Conservation (phyloP, 73 alveolate species). For the Symbiodinium natans region DNA sequence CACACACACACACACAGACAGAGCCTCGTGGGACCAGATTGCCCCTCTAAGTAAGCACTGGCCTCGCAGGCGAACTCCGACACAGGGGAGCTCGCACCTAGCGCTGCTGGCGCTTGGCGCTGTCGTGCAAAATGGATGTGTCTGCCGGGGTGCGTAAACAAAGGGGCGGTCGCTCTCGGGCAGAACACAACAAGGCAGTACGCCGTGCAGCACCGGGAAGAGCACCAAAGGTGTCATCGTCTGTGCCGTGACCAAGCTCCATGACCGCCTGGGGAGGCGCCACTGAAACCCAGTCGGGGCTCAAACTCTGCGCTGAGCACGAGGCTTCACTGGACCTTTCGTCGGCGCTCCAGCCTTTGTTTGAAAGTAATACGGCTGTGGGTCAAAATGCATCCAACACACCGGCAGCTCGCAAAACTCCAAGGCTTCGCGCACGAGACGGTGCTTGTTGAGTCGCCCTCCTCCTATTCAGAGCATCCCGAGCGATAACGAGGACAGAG, state of each 20-base stretch:
- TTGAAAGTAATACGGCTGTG: no score
- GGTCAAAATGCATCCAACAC: no score
- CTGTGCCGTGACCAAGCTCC: conserved; percentile 16
- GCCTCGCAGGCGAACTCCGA: neutral
- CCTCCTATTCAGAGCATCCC: neutral
- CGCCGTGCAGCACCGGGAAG: neutral
- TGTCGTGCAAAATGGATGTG: no score
- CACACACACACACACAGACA: no score
- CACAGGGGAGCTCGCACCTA: neutral
- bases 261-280: neutral
- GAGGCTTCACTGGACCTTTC: neutral
- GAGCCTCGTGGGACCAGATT: no score
- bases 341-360: neutral
- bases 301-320: neutral
- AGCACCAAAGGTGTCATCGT: neutral
- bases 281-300: no score
- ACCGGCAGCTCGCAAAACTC: neutral
- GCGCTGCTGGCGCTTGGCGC: neutral
- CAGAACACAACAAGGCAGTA: no score
- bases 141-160: no score
- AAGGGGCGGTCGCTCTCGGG: no score
- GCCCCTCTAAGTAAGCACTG: neutral
- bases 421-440: neutral
- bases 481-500: no score
- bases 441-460: neutral